Evolutionary conservation across 345 rosid species (phyloP), one percentile per base, ranked within the genome.

Genomic region (Eucalyptus shirleyi): DNA sequence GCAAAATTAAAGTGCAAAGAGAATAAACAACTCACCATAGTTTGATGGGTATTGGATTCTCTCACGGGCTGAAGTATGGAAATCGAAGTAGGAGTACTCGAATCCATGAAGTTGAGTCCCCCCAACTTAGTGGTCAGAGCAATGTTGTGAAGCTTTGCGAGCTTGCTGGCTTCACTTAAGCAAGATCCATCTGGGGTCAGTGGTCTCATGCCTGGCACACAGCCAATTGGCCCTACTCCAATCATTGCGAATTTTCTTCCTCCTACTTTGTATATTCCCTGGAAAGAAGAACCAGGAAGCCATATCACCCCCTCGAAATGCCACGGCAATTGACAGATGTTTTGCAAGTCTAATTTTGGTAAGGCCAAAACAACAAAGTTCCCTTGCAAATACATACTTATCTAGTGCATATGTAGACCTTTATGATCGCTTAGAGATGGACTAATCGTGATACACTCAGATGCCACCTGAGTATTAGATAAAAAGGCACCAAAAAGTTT

Each of bases 11-110:
- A 86, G 40, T 32, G 51, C 59, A 7, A 15, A 49, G 44, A 19
- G 23, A 2, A 34, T 51, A 16, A 32, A 42, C 2, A 37, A 87
- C 85, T 16, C 90, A 93, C 93, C 95, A 62, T 91, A 94, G 56
- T 91, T 93, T 6, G 87, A 87, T 85, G 93, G 96, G 87, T 92
- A 42, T 53, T 86, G 88, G 12, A 92, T 86, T 88, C 92, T 92
- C 55, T 93, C 69, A 13, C 14, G 45, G n/a, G 67, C 50, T 30
- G 92, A 65, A 32, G 89, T 50, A 42, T 91, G 90, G 44, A 77
- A 87, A 85, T 91, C 93, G 24, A 91, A 89, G 65, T 88, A 60
- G 23, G 91, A 86, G 30, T 92, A 93, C 50, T 87, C 91, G 88
- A 93, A 91, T 51, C 95, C 93, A 19, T 40, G 40, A 6, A 93